These are phyloP conservation scores for Solanum piurae DNA, from an alignment of 257 asterid genomes.

Conservation along the genomic window DNA sequence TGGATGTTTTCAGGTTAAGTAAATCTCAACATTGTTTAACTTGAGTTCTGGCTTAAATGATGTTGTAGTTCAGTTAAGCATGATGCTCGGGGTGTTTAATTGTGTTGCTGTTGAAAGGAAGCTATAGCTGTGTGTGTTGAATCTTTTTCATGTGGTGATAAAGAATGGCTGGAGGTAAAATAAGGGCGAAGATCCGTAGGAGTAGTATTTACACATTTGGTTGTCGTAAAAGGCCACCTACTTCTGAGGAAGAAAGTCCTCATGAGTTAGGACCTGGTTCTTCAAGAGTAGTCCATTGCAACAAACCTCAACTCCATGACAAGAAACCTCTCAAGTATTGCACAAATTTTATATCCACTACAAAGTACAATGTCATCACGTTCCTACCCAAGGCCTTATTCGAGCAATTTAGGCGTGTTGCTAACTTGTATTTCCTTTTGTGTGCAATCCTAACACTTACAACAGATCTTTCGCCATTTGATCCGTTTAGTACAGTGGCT, in stretches of 20 bases:
- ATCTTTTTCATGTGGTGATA: background rate
- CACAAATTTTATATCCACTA: conserved; percentile 69
- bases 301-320: conserved; percentile 64
- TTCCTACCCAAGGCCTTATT: conserved; percentile 90
- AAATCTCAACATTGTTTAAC: background rate
- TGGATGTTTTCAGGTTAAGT: background rate
- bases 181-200: conserved; percentile 68
- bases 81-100: conserved; percentile 23
- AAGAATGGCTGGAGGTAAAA: conserved; percentile 62
- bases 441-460: conserved; percentile 77
- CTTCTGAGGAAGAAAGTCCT: conserved; percentile 32
- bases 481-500: conserved; percentile 70
- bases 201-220: conserved; percentile 76
- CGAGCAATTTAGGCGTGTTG: conserved; percentile 92
- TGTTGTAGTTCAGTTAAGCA: conserved; percentile 1
- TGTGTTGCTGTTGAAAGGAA: conserved; percentile 19
- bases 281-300: conserved; percentile 71
- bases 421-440: conserved; percentile 81
- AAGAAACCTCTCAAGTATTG: conserved; percentile 61
- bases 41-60: background rate
- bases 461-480: conserved; percentile 66
- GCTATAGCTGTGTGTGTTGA: background rate
- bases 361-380: conserved; percentile 74
- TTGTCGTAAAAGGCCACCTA: conserved; percentile 37
- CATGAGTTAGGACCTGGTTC: conserved; percentile 60